Conservation (phyloP, 106 monocot species). For the Dioscorea dumetorum region DNA sequence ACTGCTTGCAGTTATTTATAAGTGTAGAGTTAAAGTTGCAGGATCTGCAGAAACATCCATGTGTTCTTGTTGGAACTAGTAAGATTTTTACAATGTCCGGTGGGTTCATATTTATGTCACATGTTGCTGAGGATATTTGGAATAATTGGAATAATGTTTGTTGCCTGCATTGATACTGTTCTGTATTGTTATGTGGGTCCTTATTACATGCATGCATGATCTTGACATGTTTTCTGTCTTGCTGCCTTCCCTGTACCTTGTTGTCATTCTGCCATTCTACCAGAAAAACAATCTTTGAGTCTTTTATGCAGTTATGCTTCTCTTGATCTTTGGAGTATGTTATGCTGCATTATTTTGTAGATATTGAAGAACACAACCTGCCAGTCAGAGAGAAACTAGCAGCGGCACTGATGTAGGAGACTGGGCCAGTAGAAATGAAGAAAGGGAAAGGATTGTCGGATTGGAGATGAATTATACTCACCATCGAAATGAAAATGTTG, state of each 20-base stretch:
- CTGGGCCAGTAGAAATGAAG: neutral
- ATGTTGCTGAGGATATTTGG: neutral
- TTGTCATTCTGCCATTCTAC: no score
- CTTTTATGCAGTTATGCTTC: neutral
- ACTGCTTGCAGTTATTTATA: neutral
- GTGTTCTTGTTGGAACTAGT: neutral
- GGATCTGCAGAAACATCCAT: neutral
- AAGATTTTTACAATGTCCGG: neutral
- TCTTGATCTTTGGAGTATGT: neutral
- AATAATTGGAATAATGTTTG: neutral
- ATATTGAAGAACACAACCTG: conserved; percentile 57
- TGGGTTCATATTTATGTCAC: neutral
- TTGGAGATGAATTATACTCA: no score
- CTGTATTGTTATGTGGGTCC: neutral
- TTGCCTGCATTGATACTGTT: neutral
- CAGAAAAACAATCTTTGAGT: no score
- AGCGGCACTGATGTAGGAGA: conserved; percentile 30
- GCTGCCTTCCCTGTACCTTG: no score
- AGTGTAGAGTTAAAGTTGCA: neutral
- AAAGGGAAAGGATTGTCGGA: no score
- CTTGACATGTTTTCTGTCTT: neutral
- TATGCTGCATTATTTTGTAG: conserved; percentile 15
- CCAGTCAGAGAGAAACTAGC: conserved; percentile 30
- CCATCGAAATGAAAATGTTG: no score
- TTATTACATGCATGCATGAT: neutral